phyloP scores from a whole-genome alignment of 768 basidiomycete species.

The Suillus subluteus region DNA sequence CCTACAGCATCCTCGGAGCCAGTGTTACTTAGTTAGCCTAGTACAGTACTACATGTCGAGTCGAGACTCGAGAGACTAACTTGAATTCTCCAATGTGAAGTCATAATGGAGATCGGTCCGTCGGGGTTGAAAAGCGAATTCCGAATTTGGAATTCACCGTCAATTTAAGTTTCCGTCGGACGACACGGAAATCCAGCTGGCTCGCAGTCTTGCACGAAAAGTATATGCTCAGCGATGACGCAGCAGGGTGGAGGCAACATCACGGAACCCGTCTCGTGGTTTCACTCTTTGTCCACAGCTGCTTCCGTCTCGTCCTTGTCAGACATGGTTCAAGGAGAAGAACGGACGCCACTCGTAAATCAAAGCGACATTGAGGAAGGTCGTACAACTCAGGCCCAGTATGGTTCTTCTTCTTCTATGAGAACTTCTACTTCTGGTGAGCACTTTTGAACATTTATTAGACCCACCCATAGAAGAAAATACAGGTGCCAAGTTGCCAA shows the following conservation, averaged over 20 bases:
- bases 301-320: conserved; percentile 33
- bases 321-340: conserved; percentile 24
- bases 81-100: too few species aligned
- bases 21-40: neutral
- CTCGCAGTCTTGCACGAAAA: neutral
- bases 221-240: conserved; percentile 16
- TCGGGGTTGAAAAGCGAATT: too few species aligned
- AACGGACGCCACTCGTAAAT: conserved; percentile 28
- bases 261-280: conserved; percentile 7
- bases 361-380: conserved; percentile 32
- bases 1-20: neutral
- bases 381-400: conserved; percentile 14
- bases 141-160: too few species aligned
- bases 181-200: too few species aligned
- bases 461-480: neutral
- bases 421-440: conserved; percentile 25
- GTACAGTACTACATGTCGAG: too few species aligned
- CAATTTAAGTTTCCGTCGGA: too few species aligned
- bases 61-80: too few species aligned
- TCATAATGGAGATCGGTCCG: too few species aligned
- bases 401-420: conserved; percentile 22
- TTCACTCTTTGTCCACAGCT: conserved; percentile 28
- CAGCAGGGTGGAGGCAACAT: neutral
- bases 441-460: neutral
- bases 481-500: conserved; percentile 13